Conservation (phyloP, 2,329 filamentous ascomycete genomes). For the Phialophora tarda region DNA sequence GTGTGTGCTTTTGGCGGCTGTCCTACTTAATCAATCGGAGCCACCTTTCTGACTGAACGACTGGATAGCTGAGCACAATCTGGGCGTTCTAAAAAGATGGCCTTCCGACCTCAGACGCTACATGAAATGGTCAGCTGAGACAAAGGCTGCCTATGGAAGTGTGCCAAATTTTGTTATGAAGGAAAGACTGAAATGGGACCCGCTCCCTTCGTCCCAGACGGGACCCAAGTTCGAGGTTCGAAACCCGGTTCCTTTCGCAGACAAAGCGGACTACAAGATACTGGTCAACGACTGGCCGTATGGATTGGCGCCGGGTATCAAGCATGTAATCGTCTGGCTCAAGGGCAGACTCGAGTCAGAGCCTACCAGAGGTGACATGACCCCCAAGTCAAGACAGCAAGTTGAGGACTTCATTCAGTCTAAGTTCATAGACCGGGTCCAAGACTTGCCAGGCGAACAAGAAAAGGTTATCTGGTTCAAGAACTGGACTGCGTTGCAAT, state of each 20-base stretch:
- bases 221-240: slow-evolving; percentile 50
- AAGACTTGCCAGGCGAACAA: slow-evolving; percentile 43
- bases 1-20: slow-evolving; percentile 44
- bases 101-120: slow-evolving; percentile 65
- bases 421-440: slow-evolving; percentile 56
- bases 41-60: slow-evolving; percentile 16
- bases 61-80: slow-evolving; percentile 54
- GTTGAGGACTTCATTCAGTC: slow-evolving; percentile 58
- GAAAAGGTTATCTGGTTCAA: slow-evolving; percentile 68
- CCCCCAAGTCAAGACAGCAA: slow-evolving; percentile 53
- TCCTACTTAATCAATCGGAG: not conserved
- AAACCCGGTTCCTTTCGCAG: slow-evolving; percentile 59
- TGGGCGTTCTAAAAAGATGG: slow-evolving; percentile 63
- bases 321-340: slow-evolving; percentile 64
- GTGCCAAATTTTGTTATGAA: slow-evolving; percentile 63
- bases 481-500: slow-evolving; percentile 67
- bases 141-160: slow-evolving; percentile 61
- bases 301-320: slow-evolving; percentile 60
- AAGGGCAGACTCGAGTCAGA: slow-evolving; percentile 57
- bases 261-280: slow-evolving; percentile 61
- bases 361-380: slow-evolving; percentile 56
- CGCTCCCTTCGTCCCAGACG: slow-evolving; percentile 39
- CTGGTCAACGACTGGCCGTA: slow-evolving; percentile 70
- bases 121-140: slow-evolving; percentile 62
- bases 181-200: slow-evolving; percentile 60